Conservation (phyloP, 2,329 filamentous ascomycete species). For the Claviceps maximensis region DNA sequence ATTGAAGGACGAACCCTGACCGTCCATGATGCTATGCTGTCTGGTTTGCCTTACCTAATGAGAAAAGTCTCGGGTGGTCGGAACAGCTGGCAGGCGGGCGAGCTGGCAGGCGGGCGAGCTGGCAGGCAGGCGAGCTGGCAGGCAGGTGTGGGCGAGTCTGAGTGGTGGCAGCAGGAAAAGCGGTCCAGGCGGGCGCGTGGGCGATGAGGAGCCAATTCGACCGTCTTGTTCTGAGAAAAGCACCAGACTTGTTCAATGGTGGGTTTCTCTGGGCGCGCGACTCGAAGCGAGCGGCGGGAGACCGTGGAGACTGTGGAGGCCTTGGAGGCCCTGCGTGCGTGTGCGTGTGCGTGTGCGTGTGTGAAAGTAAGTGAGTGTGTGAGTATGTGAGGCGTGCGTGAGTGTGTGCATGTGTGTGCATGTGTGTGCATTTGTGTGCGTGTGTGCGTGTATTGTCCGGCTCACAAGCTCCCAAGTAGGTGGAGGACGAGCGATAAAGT, state of each 20-base stretch:
- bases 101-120: not conserved
- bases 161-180: constrained; percentile 6
- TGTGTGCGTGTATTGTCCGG: not conserved
- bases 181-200: constrained; percentile 2
- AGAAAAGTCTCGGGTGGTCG: constrained; percentile 10
- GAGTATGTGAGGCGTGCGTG: too few relatives aligned
- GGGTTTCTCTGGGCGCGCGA: not conserved
- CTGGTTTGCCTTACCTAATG: constrained; percentile 10
- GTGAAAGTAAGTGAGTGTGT: too few relatives aligned
- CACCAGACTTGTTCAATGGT: not conserved
- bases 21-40: constrained; percentile 38
- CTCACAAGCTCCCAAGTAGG: not conserved
- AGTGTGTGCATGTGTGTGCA: too few relatives aligned
- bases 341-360: not conserved
- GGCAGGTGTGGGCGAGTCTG: constrained; percentile 8
- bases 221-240: not conserved
- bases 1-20: constrained; percentile 28
- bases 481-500: not conserved
- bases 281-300: not conserved
- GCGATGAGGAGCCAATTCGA: constrained; percentile 2
- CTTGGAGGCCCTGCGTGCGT: not conserved
- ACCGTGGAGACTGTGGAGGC: not conserved
- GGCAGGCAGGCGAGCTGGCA: not conserved
- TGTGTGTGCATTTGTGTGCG: not conserved
- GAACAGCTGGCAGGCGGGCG: constrained; percentile 2